Percentiles rank a stretch among this genome's conserved stretches.
Conservation (phyloP, 2,329 filamentous ascomycete species). For the Ambrosiella beaveri region DNA sequence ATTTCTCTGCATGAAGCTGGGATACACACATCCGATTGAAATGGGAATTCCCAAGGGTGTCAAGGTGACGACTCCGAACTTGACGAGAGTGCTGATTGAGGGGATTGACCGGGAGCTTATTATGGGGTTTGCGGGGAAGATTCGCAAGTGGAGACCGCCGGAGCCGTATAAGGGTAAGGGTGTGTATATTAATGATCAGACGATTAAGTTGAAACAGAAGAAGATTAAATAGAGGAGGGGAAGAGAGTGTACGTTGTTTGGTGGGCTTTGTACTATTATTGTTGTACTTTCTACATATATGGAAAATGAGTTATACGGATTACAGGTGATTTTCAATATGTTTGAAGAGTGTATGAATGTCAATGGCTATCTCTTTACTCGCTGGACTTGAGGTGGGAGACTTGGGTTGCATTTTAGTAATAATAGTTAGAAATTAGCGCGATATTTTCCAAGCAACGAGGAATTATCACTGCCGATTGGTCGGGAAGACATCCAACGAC, state of each 20-base stretch:
- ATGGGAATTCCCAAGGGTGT: constrained; percentile 68
- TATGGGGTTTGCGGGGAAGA: constrained; percentile 78
- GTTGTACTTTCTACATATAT: not conserved
- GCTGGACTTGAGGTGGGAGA: too few relatives aligned
- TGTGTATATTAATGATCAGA: constrained; percentile 95
- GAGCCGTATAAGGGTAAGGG: constrained; percentile 99
- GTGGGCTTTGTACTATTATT: constrained; percentile 19
- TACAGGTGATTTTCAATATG: too few relatives aligned
- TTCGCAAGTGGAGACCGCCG: constrained; percentile 73
- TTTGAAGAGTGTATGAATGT: too few relatives aligned
- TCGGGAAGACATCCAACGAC: too few relatives aligned
- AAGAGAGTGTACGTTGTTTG: constrained; percentile 1
- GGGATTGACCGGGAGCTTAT: constrained; percentile 72
- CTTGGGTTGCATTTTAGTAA: too few relatives aligned
- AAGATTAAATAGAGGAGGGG: constrained; percentile 57
- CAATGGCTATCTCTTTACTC: too few relatives aligned
- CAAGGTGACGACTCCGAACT: constrained; percentile 72
- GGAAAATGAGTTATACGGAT: too few relatives aligned
- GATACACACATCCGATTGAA: constrained; percentile 91
- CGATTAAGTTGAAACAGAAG: constrained; percentile 96
- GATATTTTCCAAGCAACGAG: too few relatives aligned
- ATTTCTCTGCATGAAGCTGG: constrained; percentile 86
- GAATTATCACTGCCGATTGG: too few relatives aligned
- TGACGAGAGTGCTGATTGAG: constrained; percentile 80
- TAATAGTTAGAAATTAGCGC: too few relatives aligned